Base-by-base conservation (phyloP, 2,329 filamentous ascomycete genomes). In the Xylaria sp. region DNA sequence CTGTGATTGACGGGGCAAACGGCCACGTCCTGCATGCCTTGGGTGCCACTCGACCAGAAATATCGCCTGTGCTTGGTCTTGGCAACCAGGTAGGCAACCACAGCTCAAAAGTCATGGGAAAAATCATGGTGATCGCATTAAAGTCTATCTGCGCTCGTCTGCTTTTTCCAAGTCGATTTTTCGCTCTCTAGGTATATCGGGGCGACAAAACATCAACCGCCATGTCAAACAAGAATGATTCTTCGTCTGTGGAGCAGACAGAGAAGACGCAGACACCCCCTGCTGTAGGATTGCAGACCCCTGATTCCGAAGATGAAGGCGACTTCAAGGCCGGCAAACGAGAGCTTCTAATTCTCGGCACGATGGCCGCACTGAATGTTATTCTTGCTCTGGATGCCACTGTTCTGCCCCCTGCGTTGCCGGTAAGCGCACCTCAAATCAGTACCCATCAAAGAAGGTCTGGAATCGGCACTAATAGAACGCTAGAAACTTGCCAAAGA, bases 301-400 rank as follows among this genome's bases (percentile, higher is more conserved):
- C 38, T 4, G n/a, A n/a, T n/a, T n/a, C n/a, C n/a, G 55, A 53
- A 38, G 27, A 52, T 58, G 55, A 53, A 37, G 27, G 1, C 23
- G n/a, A 46, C 3, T 58, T 58, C 47, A 58, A 58, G n/a, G 55
- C 55, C 1, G 46, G 47, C 23, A 58, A 52, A 7, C 38, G 48
- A 19, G 55, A 58, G 23, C 19, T 58, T 15, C 47, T 58, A n/a
- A 58, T 58, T 17, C 55, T 58, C 23, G 47, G 37, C 13, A 58
- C 55, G 5, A 58, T 58, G 55, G 55, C 55, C 47, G 38, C 47
- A n/a, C 55, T 58, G 19, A 58, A 58, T 40, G 55, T 53, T 13
- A 58, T 58, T 53, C 55, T 58, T 27, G 47, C 55, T 15, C 55
- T 58, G 19, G 55, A 58, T 51, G 55, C 55, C 23, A 58, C 55